Percentiles rank a stretch among this genome's conserved stretches.
Evolutionary conservation across 352 stramenopile species (phyloP).

Genomic region (Phytophthora nicotianae): DNA sequence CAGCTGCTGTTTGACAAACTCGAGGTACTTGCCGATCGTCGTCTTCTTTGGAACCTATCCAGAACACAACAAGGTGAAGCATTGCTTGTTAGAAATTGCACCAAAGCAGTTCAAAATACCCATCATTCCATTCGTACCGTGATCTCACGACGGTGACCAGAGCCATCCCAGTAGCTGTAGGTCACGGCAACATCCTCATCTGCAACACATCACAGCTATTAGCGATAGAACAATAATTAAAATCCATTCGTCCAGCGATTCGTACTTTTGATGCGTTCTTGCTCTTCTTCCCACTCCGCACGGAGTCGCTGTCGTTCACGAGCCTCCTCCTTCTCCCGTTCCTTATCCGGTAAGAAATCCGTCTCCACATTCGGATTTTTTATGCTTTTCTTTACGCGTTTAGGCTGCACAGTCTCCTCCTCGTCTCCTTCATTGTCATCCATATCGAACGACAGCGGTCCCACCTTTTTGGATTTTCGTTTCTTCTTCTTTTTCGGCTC

Average conservation of each 20-base stretch:
- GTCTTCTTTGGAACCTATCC: slow-evolving; percentile 90
- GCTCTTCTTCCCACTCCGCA: slow-evolving; percentile 91
- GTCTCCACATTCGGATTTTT: slow-evolving; percentile 96
- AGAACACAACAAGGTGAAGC: not conserved
- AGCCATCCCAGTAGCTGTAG: slow-evolving; percentile 99
- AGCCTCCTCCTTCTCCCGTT: slow-evolving; percentile 87
- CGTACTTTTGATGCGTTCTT: slow-evolving; percentile 94
- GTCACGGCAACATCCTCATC: slow-evolving; percentile 94
- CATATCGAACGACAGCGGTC: slow-evolving; percentile 81
- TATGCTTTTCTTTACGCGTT: slow-evolving; percentile 69
- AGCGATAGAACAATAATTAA: not conserved
- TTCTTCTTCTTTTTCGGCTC: slow-evolving; percentile 69
- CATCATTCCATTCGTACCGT: slow-evolving; percentile 49
- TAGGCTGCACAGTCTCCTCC: slow-evolving; percentile 29
- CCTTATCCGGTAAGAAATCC: slow-evolving; percentile 94
- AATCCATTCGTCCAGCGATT: not conserved
- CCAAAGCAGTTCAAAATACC: not conserved
- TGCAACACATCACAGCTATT: slow-evolving; percentile 23
- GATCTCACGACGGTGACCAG: slow-evolving; percentile 93
- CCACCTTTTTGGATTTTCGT: slow-evolving; percentile 81
- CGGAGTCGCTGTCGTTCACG: slow-evolving; percentile 84
- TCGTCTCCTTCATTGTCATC: slow-evolving; percentile 68
- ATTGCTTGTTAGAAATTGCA: not conserved
- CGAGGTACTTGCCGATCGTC: slow-evolving; percentile 90
- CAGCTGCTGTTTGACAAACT: slow-evolving; percentile 90